Base-by-base conservation (phyloP, 768 basidiomycete species). In the Suillus plorans region DNA sequence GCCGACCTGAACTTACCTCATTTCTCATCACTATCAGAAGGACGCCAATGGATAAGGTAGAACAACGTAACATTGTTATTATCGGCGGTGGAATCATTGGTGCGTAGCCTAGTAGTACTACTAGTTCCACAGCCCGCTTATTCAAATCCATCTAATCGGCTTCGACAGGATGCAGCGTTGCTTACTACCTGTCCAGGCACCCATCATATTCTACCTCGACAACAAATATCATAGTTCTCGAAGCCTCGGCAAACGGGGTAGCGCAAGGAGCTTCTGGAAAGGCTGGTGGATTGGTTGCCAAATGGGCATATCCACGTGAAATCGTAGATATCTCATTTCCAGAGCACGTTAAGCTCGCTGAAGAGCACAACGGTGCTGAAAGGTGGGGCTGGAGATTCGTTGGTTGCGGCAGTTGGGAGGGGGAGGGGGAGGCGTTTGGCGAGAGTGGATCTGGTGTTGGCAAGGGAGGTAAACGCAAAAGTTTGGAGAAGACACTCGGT, bases 61-160 rank as follows among this genome's bases (percentile, higher is more conserved):
- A 62, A 25, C 63, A 72, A 49, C 70, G 66, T 49, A 69, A 85
- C 58, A 88, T 95, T 62, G 84, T 92, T 37, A 85, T 96, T 65
- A 82, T 96, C 66, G 94, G 94, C 34, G 94, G 89, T 25, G 94
- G 94, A 0, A 94, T 95, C 68, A 90, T 95, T 47, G 94, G 94
- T 10, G 22, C 14, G 57, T 25, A n/a, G n/a, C n/a, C n/a, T n/a
- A n/a, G n/a, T n/a, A 39, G 14, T 39, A 2, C n/a, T 47, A n/a
- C 10, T 9, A 39, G 22, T 14, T 37, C 13, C 56, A 31, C 5
- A 18, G 31, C 12, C 12, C 18, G 18, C 50, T 28, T 16, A 50
- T 50, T 28, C 50, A 52, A 28, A 18, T 31, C 2, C 16, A 2
- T 37, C 57, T 25, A 8, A 58, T 5, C n/a, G 4, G 18, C 22